Conservation (phyloP, 805 yeast genomes). For the Ogataea salicorniae region DNA sequence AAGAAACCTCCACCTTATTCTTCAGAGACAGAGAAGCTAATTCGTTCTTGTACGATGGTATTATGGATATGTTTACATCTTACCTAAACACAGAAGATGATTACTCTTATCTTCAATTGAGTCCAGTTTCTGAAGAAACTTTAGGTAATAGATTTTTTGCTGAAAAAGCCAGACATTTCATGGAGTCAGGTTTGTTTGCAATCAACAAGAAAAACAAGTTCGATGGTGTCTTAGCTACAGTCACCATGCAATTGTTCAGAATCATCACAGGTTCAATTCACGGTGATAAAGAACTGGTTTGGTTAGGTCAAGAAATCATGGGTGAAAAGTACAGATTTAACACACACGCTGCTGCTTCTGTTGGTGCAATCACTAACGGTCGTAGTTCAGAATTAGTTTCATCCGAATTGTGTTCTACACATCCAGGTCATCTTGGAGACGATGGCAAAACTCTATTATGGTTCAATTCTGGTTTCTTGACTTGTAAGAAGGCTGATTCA, state of each 20-base stretch:
- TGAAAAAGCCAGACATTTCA: constrained; percentile 37
- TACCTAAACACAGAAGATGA: constrained; percentile 44
- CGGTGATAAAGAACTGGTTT: constrained; percentile 77
- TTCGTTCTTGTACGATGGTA: constrained; percentile 35
- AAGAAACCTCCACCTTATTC: constrained; percentile 36
- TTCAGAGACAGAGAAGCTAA: constrained; percentile 45
- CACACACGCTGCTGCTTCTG: constrained; percentile 49
- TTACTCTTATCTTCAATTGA: constrained; percentile 32
- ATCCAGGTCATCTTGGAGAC: constrained; percentile 56
- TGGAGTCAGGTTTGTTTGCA: constrained; percentile 46
- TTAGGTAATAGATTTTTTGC: constrained; percentile 38
- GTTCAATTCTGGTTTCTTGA: constrained; percentile 67
- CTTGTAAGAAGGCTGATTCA: constrained; percentile 45
- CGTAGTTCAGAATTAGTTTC: constrained; percentile 24
- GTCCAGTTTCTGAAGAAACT: constrained; percentile 32
- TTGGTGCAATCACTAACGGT: constrained; percentile 37
- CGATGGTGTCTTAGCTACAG: constrained; percentile 41
- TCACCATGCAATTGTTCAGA: constrained; percentile 37
- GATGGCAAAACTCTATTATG: constrained; percentile 50
- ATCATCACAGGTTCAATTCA: constrained; percentile 49
- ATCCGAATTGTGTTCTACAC: constrained; percentile 54
- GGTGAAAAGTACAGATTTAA: constrained; percentile 54
- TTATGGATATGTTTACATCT: constrained; percentile 39
- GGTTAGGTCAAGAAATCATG: constrained; percentile 59
- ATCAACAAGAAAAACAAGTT: constrained; percentile 47